phyloP scores from a whole-genome alignment of 2,329 filamentous ascomycete species.

The Fusarium sp. region DNA sequence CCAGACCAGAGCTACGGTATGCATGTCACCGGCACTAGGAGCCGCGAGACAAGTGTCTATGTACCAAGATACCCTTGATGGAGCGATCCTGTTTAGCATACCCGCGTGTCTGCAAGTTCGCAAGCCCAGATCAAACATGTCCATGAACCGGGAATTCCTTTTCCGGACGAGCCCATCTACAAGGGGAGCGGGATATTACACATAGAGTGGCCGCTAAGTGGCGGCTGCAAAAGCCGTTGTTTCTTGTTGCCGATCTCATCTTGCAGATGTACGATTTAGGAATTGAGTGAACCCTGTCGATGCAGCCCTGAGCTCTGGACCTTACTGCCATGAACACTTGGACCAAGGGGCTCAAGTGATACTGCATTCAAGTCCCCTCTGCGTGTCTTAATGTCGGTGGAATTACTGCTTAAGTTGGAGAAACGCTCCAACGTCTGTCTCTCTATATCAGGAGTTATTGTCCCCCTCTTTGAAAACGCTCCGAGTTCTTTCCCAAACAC shows the following conservation, averaged over 20 bases:
- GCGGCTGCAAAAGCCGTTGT: background rate
- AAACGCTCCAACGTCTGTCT: background rate
- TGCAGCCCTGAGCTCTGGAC: conserved; percentile 4
- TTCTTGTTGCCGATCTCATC: background rate
- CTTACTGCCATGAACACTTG: conserved; percentile 7
- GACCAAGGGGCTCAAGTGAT: conserved; percentile 10
- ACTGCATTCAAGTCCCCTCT: background rate
- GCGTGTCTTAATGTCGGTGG: background rate
- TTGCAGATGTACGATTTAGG: conserved; percentile 11
- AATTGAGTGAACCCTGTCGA: background rate
- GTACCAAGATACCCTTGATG: background rate
- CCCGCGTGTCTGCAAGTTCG: conserved; percentile 19
- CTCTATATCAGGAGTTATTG: conserved; percentile 22
- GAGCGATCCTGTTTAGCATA: background rate
- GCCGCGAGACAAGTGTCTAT: background rate
- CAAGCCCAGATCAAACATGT: background rate
- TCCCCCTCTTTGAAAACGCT: background rate
- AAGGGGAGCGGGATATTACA: background rate
- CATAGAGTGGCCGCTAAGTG: conserved; percentile 1
- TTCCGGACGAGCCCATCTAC: background rate
- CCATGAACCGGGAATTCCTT: background rate
- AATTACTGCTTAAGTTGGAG: background rate
- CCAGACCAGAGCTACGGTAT: background rate
- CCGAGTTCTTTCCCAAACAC: background rate
- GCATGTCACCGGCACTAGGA: background rate